These are phyloP conservation scores for Yamadazyma akitaensis DNA, from an alignment of 805 yeast species.

Conservation along the genomic window DNA sequence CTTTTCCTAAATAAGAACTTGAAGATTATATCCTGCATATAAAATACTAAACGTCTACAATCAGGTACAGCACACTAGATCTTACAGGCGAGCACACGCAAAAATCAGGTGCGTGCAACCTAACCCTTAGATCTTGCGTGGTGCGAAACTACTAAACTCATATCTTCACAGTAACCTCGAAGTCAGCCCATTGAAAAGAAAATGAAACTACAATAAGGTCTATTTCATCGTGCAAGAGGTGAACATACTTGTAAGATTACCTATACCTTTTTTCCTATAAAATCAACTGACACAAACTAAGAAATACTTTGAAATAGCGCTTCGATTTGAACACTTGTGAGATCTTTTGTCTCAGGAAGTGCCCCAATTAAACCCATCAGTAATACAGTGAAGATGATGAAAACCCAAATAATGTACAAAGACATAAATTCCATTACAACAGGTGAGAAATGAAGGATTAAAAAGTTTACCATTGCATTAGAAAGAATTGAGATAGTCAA, in stretches of 20 bases:
- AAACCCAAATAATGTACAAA: slow-evolving; percentile 6
- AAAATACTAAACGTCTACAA: not conserved
- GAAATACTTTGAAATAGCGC: not conserved
- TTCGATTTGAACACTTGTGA: slow-evolving; percentile 5
- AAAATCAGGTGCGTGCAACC: not conserved
- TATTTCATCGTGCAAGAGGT: no score
- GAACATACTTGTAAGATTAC: no score
- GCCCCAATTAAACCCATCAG: slow-evolving; percentile 2
- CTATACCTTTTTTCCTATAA: no score
- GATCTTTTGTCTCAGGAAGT: slow-evolving; percentile 13
- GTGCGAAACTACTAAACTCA: no score
- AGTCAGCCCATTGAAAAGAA: not conserved
- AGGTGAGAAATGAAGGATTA: slow-evolving; percentile 9
- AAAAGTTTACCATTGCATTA: slow-evolving; percentile 11
- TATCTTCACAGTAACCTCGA: no score
- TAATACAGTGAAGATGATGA: slow-evolving; percentile 5
- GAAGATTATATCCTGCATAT: not conserved
- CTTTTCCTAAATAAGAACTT: not conserved
- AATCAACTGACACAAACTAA: not conserved
- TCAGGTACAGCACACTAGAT: no score
- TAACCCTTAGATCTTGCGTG: not conserved
- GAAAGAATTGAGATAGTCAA: slow-evolving; percentile 8
- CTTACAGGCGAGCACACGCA: not conserved
- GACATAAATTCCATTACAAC: slow-evolving; percentile 1
- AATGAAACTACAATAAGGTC: no score